These are phyloP conservation scores for Akanthomyces dipterigenus DNA, from an alignment of 2,329 filamentous ascomycete species.

Conservation along the genomic window DNA sequence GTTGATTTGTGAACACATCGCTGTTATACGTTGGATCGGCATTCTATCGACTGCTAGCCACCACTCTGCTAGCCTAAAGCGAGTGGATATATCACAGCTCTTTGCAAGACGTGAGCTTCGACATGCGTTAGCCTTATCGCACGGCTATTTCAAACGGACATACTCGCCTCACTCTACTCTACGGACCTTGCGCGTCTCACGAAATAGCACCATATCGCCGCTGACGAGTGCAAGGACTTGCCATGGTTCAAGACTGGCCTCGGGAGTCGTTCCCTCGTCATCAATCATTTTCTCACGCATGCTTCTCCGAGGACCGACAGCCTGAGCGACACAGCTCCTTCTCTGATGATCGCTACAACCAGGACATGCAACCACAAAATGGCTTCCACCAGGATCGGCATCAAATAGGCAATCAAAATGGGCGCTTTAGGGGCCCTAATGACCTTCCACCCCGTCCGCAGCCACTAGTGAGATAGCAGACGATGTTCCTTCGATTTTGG, in stretches of 20 bases:
- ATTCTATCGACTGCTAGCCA: neutral
- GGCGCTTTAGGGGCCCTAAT: conserved; percentile 28
- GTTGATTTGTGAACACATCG: neutral
- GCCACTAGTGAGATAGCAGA: neutral
- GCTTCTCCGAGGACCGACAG: conserved; percentile 2
- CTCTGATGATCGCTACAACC: conserved; percentile 23
- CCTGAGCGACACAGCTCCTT: conserved; percentile 24
- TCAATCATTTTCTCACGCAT: conserved; percentile 18
- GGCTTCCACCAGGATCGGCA: conserved; percentile 18
- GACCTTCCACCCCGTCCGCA: conserved; percentile 29
- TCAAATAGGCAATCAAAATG: conserved; percentile 22
- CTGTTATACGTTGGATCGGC: too few species aligned
- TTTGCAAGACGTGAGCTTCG: neutral
- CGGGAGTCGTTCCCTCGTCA: conserved; percentile 33
- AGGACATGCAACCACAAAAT: conserved; percentile 17
- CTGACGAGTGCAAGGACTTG: neutral
- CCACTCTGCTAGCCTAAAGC: neutral
- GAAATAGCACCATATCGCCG: neutral
- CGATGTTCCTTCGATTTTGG: neutral
- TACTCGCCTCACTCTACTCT: neutral
- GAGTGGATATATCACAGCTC: neutral
- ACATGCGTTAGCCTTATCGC: neutral
- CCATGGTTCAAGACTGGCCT: conserved; percentile 36
- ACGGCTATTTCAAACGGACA: neutral
- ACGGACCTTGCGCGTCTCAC: neutral